Evolutionary conservation across 192 early-diverging fungal genomes (phyloP).

Genomic region (Cetraspora pellucida): DNA sequence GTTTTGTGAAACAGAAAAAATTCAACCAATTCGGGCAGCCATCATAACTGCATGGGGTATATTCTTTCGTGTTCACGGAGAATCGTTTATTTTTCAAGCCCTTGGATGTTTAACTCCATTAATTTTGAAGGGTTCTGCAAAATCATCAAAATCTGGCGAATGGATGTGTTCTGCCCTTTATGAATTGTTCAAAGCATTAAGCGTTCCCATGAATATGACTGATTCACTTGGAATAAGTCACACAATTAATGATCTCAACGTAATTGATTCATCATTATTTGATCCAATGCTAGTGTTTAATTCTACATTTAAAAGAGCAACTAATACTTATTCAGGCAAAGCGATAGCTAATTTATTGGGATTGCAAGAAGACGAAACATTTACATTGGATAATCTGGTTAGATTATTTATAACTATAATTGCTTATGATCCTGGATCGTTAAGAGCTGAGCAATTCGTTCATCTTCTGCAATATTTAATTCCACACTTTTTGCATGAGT

Average conservation of each 20-base stretch:
- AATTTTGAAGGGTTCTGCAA: slow-evolving; percentile 45
- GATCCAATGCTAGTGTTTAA: slow-evolving; percentile 8
- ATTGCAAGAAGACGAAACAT: slow-evolving; percentile 39
- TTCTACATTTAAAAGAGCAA: slow-evolving; percentile 38
- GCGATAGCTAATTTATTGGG: slow-evolving; percentile 14
- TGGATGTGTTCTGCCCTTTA: slow-evolving; percentile 51
- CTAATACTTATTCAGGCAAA: slow-evolving; percentile 1
- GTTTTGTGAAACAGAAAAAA: slow-evolving; percentile 50
- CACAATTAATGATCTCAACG: background rate
- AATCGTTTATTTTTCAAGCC: slow-evolving; percentile 61
- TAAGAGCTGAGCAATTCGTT: slow-evolving; percentile 61
- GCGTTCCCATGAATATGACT: slow-evolving; percentile 27
- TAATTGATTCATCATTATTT: background rate
- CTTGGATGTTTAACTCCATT: slow-evolving; percentile 54
- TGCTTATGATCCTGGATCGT: slow-evolving; percentile 57
- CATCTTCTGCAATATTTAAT: slow-evolving; percentile 46
- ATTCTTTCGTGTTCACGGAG: slow-evolving; percentile 58
- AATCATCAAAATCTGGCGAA: slow-evolving; percentile 40
- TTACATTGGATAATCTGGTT: slow-evolving; percentile 52
- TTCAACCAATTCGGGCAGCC: slow-evolving; percentile 42
- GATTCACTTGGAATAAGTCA: slow-evolving; percentile 41
- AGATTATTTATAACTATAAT: slow-evolving; percentile 62
- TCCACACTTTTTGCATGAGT: slow-evolving; percentile 41
- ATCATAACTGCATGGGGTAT: slow-evolving; percentile 53
- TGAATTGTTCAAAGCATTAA: slow-evolving; percentile 52